Evolutionary conservation across 1,284 basidiomycete genomes (phyloP), one percentile per base, ranked within the genome.

Genomic region (Ceratobasidium sp.): DNA sequence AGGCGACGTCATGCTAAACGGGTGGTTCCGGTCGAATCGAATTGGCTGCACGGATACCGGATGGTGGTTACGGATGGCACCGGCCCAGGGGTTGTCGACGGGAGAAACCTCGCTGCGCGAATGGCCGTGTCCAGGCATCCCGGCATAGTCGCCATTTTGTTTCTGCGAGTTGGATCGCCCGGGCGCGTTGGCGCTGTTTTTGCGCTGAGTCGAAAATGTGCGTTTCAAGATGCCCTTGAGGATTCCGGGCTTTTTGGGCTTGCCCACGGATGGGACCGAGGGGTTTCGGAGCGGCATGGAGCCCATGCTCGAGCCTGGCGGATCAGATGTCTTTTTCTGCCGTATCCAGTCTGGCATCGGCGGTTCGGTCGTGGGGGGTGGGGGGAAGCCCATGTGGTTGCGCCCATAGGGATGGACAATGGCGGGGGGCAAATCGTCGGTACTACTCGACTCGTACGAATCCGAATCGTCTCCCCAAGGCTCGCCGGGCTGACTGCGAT

Each of bases 1-100:
- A 8, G 62, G 62, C 15, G 49, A 65, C 20, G 62, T 65, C 62
- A 65, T 65, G 53, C 62, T 53, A n/a, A 65, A 65, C 12, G 62
- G 35, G 29, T 65, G 62, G 25, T n/a, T 20, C 31, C 49, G 32
- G 29, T 65, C 49, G 31, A 53, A 65, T 1, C 62, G 62, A 49
- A 65, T 40, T 22, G 62, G 62, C 42, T 65, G 62, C 7, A 53
- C 62, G 10, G 47, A n/a, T 15, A 65, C 50, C 12, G 62, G 62
- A 22, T 65, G 62, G 2, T 32, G 25, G 20, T 47, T 53, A 20
- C 62, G 62, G 34, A 42, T 17, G n/a, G 32, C 62, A n/a, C 62
- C 62, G 10, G 62, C 62, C 62, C 62, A 65, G 15, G 62, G 49
- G 35, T 52, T 65, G 49, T 65, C 62, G 35, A 65, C 15, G 49